phyloP scores from a whole-genome alignment of 2,329 filamentous ascomycete species.

The Ilyonectria mors-panacis region DNA sequence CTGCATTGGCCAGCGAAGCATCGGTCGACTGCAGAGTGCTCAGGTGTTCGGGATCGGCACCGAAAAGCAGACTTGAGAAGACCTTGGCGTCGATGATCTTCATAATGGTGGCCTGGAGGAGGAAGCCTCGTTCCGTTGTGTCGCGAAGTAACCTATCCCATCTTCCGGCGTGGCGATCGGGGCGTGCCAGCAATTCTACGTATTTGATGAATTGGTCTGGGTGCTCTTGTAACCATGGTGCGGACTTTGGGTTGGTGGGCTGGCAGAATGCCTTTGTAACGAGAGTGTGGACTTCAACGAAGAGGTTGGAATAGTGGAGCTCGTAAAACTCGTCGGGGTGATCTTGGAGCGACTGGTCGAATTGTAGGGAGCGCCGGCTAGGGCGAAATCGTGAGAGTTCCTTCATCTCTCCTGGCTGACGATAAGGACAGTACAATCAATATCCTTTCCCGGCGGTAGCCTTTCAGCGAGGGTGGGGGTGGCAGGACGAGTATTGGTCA shows the following conservation, averaged over 20 bases:
- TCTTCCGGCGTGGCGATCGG: conserved; percentile 41
- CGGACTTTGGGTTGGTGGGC: conserved; percentile 7
- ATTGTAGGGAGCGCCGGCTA: conserved; percentile 36
- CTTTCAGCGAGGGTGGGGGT: conserved; percentile 7
- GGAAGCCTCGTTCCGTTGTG: conserved; percentile 39
- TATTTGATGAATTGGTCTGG: conserved; percentile 44
- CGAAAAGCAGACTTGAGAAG: conserved; percentile 52
- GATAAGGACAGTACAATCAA: conserved; percentile 20
- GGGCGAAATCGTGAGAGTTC: conserved; percentile 34
- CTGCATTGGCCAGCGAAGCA: conserved; percentile 41
- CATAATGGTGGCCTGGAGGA: conserved; percentile 51
- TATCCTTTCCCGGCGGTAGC: not conserved
- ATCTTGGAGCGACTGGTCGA: conserved; percentile 29
- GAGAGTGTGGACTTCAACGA: conserved; percentile 42
- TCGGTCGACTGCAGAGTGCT: conserved; percentile 44
- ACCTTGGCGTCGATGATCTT: conserved; percentile 46
- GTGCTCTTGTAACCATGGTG: conserved; percentile 45
- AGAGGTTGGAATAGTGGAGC: conserved; percentile 38
- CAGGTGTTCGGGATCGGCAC: conserved; percentile 46
- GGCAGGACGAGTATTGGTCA: conserved; percentile 5
- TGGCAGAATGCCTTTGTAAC: conserved; percentile 41
- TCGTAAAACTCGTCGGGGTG: conserved; percentile 44
- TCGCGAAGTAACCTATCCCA: conserved; percentile 50
- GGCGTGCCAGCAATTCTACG: conserved; percentile 47
- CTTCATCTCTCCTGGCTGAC: conserved; percentile 22